Percentiles rank a stretch among this genome's conserved stretches.
Conservation (phyloP, 345 rosid genomes). For the Lepidium africanum region DNA sequence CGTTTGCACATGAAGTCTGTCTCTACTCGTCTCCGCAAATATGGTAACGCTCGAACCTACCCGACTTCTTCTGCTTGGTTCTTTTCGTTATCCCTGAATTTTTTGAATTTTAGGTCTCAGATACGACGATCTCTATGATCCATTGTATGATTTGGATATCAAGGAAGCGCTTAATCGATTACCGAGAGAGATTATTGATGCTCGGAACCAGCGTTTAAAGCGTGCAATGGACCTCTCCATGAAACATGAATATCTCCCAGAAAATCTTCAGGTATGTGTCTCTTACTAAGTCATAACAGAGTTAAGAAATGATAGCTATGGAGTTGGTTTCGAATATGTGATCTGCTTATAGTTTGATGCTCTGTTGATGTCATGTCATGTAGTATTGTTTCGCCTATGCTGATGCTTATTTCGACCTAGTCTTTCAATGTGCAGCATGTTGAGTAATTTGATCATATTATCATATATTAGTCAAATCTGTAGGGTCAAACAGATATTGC, state of each 20-base stretch:
- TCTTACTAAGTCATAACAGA: background rate
- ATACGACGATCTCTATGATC: conserved; percentile 77
- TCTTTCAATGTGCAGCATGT: no score
- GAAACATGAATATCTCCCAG: conserved; percentile 75
- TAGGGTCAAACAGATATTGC: background rate
- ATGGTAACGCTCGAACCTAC: conserved; percentile 43
- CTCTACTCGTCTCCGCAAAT: conserved; percentile 57
- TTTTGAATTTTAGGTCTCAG: conserved; percentile 46
- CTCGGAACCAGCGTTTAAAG: conserved; percentile 75
- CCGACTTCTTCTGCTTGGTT: background rate
- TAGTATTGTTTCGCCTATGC: background rate
- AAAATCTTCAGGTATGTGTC: conserved; percentile 50
- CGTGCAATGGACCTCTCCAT: conserved; percentile 89
- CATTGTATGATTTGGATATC: conserved; percentile 63
- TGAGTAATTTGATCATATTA: background rate
- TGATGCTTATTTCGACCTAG: background rate
- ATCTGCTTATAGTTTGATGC: background rate
- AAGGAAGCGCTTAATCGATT: conserved; percentile 75
- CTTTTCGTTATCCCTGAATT: background rate
- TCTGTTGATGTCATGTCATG: background rate
- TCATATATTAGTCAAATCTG: background rate
- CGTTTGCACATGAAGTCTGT: conserved; percentile 66
- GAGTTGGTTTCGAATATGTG: background rate
- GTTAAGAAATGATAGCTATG: background rate
- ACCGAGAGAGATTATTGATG: conserved; percentile 72